phyloP scores from a whole-genome alignment of 1,139 yeast genomes.

The Hyphopichia khmerensis region DNA sequence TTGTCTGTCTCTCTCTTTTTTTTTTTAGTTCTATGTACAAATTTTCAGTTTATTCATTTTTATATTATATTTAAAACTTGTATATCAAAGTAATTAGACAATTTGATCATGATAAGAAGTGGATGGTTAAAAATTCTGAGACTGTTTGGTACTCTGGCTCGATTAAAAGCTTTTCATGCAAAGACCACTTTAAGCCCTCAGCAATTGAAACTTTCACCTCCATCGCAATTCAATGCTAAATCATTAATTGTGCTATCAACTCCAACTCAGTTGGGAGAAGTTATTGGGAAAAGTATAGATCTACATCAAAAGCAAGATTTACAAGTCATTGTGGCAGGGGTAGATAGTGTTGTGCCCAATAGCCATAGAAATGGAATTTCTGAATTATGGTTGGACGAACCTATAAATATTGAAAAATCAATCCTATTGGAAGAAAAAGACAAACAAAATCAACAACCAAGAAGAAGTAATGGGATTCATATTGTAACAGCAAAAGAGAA shows the following conservation, averaged over 20 bases:
- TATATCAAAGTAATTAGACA: background rate
- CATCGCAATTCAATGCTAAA: conserved; percentile 16
- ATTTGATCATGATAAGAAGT: background rate
- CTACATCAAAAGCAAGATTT: conserved; percentile 26
- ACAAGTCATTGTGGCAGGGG: conserved; percentile 50
- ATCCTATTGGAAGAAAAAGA: conserved; percentile 23
- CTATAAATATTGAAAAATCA: conserved; percentile 21
- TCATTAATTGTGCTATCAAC: conserved; percentile 41
- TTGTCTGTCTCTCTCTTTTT: too few species aligned
- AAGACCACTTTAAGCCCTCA: conserved; percentile 22
- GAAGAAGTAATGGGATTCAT: conserved; percentile 35
- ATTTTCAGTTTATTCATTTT: too few species aligned
- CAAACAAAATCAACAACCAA: conserved; percentile 19
- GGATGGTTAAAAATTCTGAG: background rate
- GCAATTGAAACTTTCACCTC: conserved; percentile 8
- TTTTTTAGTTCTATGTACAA: background rate
- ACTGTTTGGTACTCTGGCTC: background rate
- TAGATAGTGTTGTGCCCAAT: conserved; percentile 43
- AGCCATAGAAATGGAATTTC: conserved; percentile 43
- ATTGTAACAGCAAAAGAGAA: conserved; percentile 34
- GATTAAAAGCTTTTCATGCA: background rate
- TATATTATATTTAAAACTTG: background rate
- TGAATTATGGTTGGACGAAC: conserved; percentile 46
- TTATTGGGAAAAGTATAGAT: conserved; percentile 31
- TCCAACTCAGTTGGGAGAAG: conserved; percentile 36